Conservation (phyloP, 129 eudicot genomes). For the Helichrysum umbraculigerum region DNA sequence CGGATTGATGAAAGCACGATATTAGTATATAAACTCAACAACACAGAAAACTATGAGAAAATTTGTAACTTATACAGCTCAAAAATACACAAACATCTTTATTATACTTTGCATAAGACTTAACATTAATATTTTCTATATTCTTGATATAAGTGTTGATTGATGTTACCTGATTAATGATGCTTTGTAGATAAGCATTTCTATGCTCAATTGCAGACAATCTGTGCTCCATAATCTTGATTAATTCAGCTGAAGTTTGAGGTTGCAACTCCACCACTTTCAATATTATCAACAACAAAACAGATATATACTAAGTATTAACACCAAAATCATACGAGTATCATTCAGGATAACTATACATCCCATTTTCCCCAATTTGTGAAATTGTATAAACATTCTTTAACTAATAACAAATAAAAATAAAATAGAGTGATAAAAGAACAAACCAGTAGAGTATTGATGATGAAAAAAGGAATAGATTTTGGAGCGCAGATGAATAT, state of each 20-base stretch:
- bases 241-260: slow-evolving; percentile 60
- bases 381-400: background rate
- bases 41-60: background rate
- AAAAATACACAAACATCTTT: slow-evolving; percentile 3
- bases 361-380: slow-evolving; percentile 7
- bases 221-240: slow-evolving; percentile 76
- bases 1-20: slow-evolving; percentile 10
- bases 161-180: slow-evolving; percentile 59
- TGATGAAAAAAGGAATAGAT: background rate
- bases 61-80: background rate
- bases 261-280: slow-evolving; percentile 45
- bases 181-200: slow-evolving; percentile 53
- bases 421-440: background rate
- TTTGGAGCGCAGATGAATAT: slow-evolving; percentile 14
- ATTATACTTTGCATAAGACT: too few relatives aligned
- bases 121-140: background rate
- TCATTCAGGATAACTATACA: background rate
- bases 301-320: background rate
- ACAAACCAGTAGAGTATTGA: slow-evolving; percentile 35
- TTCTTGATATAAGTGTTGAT: slow-evolving; percentile 1
- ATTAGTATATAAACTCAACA: slow-evolving; percentile 22
- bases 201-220: slow-evolving; percentile 66
- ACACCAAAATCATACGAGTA: too few relatives aligned
- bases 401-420: background rate
- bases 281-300: background rate